These are phyloP conservation scores for Canavalia ensiformis DNA, from an alignment of 306 rosid genomes.

Conservation along the genomic window DNA sequence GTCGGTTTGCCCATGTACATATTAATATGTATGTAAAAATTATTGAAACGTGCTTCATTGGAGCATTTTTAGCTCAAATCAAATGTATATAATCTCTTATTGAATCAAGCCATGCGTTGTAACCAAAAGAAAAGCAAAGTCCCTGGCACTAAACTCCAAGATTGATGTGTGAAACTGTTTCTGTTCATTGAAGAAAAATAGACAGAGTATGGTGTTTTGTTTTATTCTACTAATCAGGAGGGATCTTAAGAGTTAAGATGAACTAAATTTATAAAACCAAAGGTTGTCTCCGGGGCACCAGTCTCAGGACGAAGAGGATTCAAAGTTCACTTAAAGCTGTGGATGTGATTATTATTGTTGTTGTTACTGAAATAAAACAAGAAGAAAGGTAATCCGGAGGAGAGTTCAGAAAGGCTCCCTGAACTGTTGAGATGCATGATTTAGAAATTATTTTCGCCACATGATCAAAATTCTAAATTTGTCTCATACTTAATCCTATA, in stretches of 20 bases:
- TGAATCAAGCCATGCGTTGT: not conserved
- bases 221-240: too few relatives aligned
- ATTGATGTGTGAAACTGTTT: not conserved
- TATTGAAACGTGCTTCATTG: not conserved
- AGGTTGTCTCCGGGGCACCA: not conserved
- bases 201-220: not conserved
- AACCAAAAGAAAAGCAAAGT: not conserved
- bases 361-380: too few relatives aligned
- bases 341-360: too few relatives aligned
- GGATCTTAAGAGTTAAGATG: not conserved
- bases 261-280: too few relatives aligned
- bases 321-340: too few relatives aligned
- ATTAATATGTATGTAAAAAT: not conserved
- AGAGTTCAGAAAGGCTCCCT: too few relatives aligned
- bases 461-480: too few relatives aligned
- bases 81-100: not conserved
- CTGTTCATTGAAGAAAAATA: not conserved
- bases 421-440: too few relatives aligned
- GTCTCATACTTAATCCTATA: too few relatives aligned
- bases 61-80: slow-evolving; percentile 8
- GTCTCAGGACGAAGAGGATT: not conserved
- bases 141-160: not conserved
- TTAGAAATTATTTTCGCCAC: too few relatives aligned
- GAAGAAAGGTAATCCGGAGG: too few relatives aligned
- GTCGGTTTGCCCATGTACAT: not conserved